Evolutionary conservation across 371 early-diverging fungal species (phyloP).

Genomic region (Rhizopus microsporus): DNA sequence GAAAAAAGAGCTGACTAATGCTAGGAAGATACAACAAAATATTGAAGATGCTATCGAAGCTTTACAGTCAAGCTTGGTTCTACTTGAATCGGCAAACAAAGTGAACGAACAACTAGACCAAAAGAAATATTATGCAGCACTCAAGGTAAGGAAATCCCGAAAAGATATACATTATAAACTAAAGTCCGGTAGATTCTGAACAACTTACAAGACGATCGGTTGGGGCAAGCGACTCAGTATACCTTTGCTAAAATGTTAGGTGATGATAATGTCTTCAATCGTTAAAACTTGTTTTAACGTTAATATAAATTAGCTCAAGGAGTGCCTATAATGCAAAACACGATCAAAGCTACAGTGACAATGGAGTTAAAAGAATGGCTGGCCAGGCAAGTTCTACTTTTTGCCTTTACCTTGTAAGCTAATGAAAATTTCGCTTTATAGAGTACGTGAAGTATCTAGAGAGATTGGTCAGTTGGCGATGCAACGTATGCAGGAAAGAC

Average conservation of each 20-base stretch:
- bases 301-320: constrained; percentile 58
- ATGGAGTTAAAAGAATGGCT: constrained; percentile 93
- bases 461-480: constrained; percentile 86
- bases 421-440: constrained; percentile 19
- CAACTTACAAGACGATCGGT: constrained; percentile 70
- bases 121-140: constrained; percentile 88
- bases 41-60: constrained; percentile 85
- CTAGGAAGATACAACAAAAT: constrained; percentile 83
- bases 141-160: constrained; percentile 58
- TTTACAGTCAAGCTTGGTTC: constrained; percentile 81
- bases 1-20: constrained; percentile 89
- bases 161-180: neutral
- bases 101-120: constrained; percentile 80
- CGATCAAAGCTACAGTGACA: constrained; percentile 81
- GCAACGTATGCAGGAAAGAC: constrained; percentile 72
- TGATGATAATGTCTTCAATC: constrained; percentile 22
- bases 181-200: constrained; percentile 67
- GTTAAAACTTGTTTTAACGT: neutral
- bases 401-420: too few relatives aligned
- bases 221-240: constrained; percentile 70
- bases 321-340: constrained; percentile 83
- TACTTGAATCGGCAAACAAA: constrained; percentile 86
- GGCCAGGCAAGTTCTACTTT: constrained; percentile 56
- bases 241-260: constrained; percentile 80
- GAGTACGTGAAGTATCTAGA: constrained; percentile 82